Evolutionary conservation across 495 filamentous ascomycete genomes (phyloP), one percentile per base, ranked within the genome.

Genomic region (Poronia punctata): DNA sequence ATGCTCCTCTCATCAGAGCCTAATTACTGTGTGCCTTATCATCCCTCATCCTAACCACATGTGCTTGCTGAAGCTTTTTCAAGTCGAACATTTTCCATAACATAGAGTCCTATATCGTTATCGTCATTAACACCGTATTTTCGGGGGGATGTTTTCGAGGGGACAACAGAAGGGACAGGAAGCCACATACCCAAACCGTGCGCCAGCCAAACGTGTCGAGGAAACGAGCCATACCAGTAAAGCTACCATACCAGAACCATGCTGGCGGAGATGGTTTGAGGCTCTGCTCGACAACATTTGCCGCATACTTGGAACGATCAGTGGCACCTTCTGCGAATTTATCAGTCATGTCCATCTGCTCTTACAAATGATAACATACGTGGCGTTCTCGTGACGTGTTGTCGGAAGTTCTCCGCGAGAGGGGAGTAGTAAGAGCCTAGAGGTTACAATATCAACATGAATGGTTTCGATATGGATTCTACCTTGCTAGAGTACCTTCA

Each of bases 241-340:
- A 7, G 6, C 19, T 46, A 3, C 43, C 43, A 25, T 46, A 46
- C 43, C 43, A 46, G 29, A 32, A 46, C 43, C 43, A 46, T 10
- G 43, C 35, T 12, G 35, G 35, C 5, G 43, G 43, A 2, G 28
- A 27, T 11, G 19, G 15, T 20, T 28, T 39, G 12, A 46, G 22
- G 9, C 35, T 46, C 15, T 46, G 43, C 10, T 27, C 35, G 5
- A 46, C 43, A 4, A 46, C 43, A 3, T 46, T 38, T 8, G 0
- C 18, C 2, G 43, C 43, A 17, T 46, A 46, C 7, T 17, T 1
- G 11, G 39, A 46, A 0, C 43, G 42, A 17, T 45, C 28, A 17
- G 35, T 46, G 8, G 35, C 20, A 9, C 16, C 42, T 10, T n/a
- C 11, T 28, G 6, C 3, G 14, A 4, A 22, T 17, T 26, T 16